Percentiles rank a stretch among this genome's conserved stretches.
These are phyloP conservation scores for Diphasiastrum complanatum DNA, from an alignment of 83 land plant species.

Conservation along the genomic window DNA sequence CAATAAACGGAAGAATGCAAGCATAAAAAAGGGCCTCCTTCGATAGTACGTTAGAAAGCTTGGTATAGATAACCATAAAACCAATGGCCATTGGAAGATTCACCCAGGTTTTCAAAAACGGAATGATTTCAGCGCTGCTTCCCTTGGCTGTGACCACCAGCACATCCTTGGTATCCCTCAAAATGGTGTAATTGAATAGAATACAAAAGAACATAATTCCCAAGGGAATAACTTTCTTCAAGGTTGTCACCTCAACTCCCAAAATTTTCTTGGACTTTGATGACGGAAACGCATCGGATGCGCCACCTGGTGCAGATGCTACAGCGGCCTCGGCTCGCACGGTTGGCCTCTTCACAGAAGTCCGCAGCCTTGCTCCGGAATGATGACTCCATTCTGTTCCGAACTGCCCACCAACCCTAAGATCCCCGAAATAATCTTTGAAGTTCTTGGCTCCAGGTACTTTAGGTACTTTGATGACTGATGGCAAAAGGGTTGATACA, in stretches of 20 bases:
- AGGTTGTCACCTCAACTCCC: conserved; percentile 71
- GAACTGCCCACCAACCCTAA: too few relatives aligned
- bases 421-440: too few relatives aligned
- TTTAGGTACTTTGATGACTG: too few relatives aligned
- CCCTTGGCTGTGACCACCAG: conserved; percentile 98
- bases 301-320: conserved; percentile 30
- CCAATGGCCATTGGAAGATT: conserved; percentile 98
- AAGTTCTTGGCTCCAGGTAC: too few relatives aligned
- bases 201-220: conserved; percentile 99
- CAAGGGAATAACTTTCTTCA: conserved; percentile 89
- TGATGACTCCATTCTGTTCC: too few relatives aligned
- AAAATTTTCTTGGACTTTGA: conserved; percentile 46
- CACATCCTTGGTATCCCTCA: conserved; percentile 98
- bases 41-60: conserved; percentile 81
- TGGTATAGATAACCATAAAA: conserved; percentile 89
- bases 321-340: too few relatives aligned
- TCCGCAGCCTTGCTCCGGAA: too few relatives aligned
- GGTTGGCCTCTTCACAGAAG: too few relatives aligned
- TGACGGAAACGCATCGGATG: conserved; percentile 7
- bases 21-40: conserved; percentile 90
- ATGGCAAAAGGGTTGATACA: too few relatives aligned
- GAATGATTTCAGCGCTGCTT: conserved; percentile 97
- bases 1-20: conserved; percentile 84
- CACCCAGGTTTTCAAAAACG: conserved; percentile 98
- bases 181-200: conserved; percentile 91